Percentiles rank a stretch among this genome's conserved stretches.
Evolutionary conservation across 495 filamentous ascomycete species (phyloP).

Genomic region (Aspergillus mulundensis): DNA sequence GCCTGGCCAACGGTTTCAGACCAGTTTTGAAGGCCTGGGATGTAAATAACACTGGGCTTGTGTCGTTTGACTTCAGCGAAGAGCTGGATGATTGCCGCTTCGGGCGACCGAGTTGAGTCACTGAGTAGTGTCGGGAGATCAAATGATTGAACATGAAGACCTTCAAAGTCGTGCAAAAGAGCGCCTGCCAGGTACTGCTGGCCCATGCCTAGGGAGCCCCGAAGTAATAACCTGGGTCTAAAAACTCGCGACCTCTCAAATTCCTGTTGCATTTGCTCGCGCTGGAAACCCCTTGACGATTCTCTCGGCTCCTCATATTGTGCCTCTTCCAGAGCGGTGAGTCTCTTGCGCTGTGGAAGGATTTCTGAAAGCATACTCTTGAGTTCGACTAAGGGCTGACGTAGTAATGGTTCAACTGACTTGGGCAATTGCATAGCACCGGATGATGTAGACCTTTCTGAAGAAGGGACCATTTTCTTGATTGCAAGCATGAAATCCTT

Average conservation of each 20-base stretch:
- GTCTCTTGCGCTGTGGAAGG: constrained; percentile 74
- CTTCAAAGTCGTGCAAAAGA: constrained; percentile 83
- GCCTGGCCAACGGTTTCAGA: constrained; percentile 62
- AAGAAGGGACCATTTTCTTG: constrained; percentile 94
- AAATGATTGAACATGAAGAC: constrained; percentile 91
- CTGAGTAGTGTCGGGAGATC: constrained; percentile 80
- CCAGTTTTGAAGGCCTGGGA: constrained; percentile 87
- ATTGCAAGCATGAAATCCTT: constrained; percentile 96
- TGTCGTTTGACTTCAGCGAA: constrained; percentile 90
- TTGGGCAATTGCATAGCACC: constrained; percentile 73
- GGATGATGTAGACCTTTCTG: constrained; percentile 79
- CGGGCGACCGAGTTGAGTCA: constrained; percentile 67
- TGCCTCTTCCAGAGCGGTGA: constrained; percentile 89
- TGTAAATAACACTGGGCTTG: constrained; percentile 93
- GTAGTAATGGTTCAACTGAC: constrained; percentile 75
- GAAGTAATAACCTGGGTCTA: constrained; percentile 77
- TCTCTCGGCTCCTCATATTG: constrained; percentile 85
- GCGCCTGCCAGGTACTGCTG: constrained; percentile 89
- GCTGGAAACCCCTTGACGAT: constrained; percentile 72
- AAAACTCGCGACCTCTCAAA: constrained; percentile 89
- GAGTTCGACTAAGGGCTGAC: constrained; percentile 63
- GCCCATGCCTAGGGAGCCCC: constrained; percentile 81
- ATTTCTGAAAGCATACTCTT: constrained; percentile 65
- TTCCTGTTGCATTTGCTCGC: constrained; percentile 82
- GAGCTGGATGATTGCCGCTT: constrained; percentile 81